Evolutionary conservation across 768 basidiomycete genomes (phyloP).

Genomic region (Lentinula sp.): DNA sequence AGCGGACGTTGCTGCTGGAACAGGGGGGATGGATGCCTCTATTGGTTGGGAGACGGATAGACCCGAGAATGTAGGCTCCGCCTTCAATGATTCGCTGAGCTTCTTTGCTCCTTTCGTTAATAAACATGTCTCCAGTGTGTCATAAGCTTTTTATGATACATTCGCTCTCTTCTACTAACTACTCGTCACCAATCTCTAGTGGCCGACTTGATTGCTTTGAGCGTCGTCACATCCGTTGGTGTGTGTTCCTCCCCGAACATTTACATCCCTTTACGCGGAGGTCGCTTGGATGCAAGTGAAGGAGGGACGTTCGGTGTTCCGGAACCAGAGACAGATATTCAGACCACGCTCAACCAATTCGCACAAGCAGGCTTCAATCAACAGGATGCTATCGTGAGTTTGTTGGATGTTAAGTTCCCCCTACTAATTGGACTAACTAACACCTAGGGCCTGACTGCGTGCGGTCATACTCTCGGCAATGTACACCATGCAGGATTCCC

Average conservation of each 20-base stretch:
- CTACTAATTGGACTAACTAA: not conserved
- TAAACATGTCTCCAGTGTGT: slow-evolving; percentile 7
- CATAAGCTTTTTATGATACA: not conserved
- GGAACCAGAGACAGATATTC: slow-evolving; percentile 14
- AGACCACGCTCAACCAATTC: slow-evolving; percentile 11
- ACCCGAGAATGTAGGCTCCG: slow-evolving; percentile 12
- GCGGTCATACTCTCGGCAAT: slow-evolving; percentile 12
- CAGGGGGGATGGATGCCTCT: slow-evolving; percentile 18
- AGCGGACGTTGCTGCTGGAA: slow-evolving; percentile 13
- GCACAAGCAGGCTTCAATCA: slow-evolving; percentile 9
- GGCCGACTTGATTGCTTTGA: slow-evolving; percentile 17
- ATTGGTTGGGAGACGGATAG: slow-evolving; percentile 17
- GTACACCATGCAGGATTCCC: slow-evolving; percentile 13
- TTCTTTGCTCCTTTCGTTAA: slow-evolving; percentile 12
- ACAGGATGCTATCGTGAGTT: slow-evolving; percentile 13
- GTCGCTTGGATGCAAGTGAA: slow-evolving; percentile 16
- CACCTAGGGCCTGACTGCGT: slow-evolving; percentile 10
- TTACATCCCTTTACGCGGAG: slow-evolving; percentile 13
- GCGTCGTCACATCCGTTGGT: slow-evolving; percentile 11
- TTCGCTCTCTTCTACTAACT: not conserved
- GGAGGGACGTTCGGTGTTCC: slow-evolving; percentile 16
- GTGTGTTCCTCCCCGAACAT: slow-evolving; percentile 12
- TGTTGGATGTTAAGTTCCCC: not conserved
- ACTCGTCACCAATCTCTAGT: slow-evolving; percentile 2
- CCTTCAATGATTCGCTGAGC: slow-evolving; percentile 11